Conservation (phyloP, 2,329 filamentous ascomycete genomes). For the Corniculantispora saksenae region DNA sequence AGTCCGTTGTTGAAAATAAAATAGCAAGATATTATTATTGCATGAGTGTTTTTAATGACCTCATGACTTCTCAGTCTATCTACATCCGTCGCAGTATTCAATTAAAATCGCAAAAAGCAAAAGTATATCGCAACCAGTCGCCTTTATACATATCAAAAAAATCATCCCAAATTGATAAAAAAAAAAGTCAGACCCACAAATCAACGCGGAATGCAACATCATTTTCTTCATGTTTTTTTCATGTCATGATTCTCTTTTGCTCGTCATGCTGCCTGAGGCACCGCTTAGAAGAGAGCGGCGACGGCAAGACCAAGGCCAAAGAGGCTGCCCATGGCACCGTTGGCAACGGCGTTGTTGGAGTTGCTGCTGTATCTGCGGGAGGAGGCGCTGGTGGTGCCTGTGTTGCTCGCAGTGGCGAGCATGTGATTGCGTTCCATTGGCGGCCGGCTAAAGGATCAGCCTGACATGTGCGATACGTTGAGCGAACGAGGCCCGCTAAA, state of each 20-base stretch:
- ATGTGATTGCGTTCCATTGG: constrained; percentile 27
- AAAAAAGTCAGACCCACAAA: background rate
- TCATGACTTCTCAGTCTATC: constrained; percentile 2
- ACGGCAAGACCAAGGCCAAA: constrained; percentile 39
- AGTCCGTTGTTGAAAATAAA: background rate
- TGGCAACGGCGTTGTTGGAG: constrained; percentile 31
- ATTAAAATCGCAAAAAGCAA: background rate
- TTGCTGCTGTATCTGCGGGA: too few relatives aligned
- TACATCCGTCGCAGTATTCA: background rate
- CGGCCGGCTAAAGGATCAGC: constrained; percentile 14
- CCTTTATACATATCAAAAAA: constrained; percentile 6
- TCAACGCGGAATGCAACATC: background rate
- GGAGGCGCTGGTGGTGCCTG: constrained; percentile 15
- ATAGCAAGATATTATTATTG: background rate
- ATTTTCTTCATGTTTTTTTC: background rate
- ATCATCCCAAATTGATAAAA: background rate
- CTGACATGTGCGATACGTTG: constrained; percentile 17
- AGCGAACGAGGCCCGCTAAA: constrained; percentile 12
- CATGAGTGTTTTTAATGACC: background rate
- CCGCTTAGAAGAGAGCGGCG: constrained; percentile 43
- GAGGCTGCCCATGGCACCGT: constrained; percentile 35
- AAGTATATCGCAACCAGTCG: background rate
- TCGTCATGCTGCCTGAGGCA: background rate
- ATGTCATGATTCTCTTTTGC: background rate
- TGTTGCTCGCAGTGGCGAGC: constrained; percentile 24